Conservation (phyloP, 352 stramenopile genomes). For the Globisporangium barbulae region DNA sequence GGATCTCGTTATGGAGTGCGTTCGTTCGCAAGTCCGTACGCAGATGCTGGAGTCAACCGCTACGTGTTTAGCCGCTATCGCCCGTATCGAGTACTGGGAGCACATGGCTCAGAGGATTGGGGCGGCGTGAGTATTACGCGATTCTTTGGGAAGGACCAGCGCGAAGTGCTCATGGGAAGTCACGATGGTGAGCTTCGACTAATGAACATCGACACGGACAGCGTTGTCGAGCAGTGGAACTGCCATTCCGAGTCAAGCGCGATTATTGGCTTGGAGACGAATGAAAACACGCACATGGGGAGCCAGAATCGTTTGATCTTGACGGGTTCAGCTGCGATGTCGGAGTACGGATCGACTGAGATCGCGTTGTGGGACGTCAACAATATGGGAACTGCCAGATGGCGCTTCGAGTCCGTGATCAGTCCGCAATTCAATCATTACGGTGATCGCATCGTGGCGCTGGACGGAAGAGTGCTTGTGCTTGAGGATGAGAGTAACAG, state of each 20-base stretch:
- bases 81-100: slow-evolving; percentile 56
- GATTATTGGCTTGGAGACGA: slow-evolving; percentile 69
- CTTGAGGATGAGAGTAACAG: slow-evolving; percentile 32
- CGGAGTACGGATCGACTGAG: slow-evolving; percentile 47
- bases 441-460: slow-evolving; percentile 64
- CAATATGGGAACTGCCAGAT: slow-evolving; percentile 53
- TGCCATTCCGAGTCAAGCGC: slow-evolving; percentile 70
- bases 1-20: slow-evolving; percentile 42
- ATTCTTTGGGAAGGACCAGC: slow-evolving; percentile 64
- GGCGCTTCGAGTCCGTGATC: slow-evolving; percentile 56
- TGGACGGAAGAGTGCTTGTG: slow-evolving; percentile 45
- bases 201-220: slow-evolving; percentile 60
- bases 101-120: slow-evolving; percentile 52
- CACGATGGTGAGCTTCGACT: slow-evolving; percentile 62
- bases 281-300: slow-evolving; percentile 54
- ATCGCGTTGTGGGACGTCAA: slow-evolving; percentile 77
- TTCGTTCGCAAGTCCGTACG: slow-evolving; percentile 49
- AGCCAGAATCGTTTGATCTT: slow-evolving; percentile 49
- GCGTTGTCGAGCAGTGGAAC: slow-evolving; percentile 69
- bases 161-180: slow-evolving; percentile 70
- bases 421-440: slow-evolving; percentile 77
- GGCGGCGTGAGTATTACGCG: slow-evolving; percentile 52
- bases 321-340: slow-evolving; percentile 47
- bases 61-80: slow-evolving; percentile 81
- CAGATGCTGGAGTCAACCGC: slow-evolving; percentile 66